These are phyloP conservation scores for Starmerella floris DNA, from an alignment of 805 yeast species.

Conservation along the genomic window DNA sequence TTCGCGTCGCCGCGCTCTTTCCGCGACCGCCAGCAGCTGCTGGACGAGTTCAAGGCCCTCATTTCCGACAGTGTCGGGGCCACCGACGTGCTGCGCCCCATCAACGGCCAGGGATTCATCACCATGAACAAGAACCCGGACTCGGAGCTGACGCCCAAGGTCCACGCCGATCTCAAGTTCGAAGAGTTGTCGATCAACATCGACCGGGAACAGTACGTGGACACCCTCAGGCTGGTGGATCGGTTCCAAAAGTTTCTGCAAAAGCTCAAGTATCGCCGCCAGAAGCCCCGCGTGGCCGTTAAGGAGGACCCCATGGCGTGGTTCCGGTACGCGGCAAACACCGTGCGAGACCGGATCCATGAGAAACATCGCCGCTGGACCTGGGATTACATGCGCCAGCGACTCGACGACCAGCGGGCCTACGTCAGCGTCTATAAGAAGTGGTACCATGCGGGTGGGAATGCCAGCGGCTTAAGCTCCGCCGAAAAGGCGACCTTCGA, in stretches of 20 bases:
- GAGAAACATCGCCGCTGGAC: constrained; percentile 71
- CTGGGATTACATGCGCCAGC: constrained; percentile 64
- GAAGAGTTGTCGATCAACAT: constrained; percentile 81
- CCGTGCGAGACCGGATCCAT: constrained; percentile 66
- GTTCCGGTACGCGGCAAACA: constrained; percentile 69
- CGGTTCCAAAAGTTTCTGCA: constrained; percentile 64
- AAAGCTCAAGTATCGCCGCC: constrained; percentile 58
- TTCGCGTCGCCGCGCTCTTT: constrained; percentile 31
- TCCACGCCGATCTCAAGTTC: constrained; percentile 61
- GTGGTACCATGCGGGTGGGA: constrained; percentile 34
- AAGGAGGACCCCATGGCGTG: constrained; percentile 61
- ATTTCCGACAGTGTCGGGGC: constrained; percentile 21
- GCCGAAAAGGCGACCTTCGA: constrained; percentile 33
- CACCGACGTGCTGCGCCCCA: constrained; percentile 58
- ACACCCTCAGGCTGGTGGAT: constrained; percentile 67
- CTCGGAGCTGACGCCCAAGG: constrained; percentile 40
- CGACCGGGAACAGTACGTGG: constrained; percentile 74
- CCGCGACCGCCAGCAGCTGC: constrained; percentile 22
- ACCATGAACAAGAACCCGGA: constrained; percentile 55
- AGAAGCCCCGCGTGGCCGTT: constrained; percentile 45
- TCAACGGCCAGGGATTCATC: constrained; percentile 73
- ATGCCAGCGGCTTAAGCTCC: constrained; percentile 16
- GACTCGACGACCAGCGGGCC: constrained; percentile 57
- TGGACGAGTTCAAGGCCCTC: constrained; percentile 31
- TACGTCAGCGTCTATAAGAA: constrained; percentile 59